phyloP scores from a whole-genome alignment of 2,329 filamentous ascomycete genomes.

The Pseudocercospora cruenta region DNA sequence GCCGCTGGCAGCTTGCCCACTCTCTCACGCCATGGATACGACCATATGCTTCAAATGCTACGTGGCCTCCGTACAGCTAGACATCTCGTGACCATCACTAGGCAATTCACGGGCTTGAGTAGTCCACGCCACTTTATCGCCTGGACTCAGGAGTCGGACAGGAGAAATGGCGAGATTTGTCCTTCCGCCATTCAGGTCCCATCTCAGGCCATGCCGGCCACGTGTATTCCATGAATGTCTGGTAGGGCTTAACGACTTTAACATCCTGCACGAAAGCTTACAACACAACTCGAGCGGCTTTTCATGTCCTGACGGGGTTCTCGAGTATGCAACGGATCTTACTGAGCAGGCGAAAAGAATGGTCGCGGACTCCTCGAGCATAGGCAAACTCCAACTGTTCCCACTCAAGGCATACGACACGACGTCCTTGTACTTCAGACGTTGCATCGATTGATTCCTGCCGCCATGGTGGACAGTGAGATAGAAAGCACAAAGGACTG shows the following conservation, averaged over 20 bases:
- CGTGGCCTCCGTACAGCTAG: not conserved
- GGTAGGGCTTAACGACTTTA: not conserved
- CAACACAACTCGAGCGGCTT: not conserved
- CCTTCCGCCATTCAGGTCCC: not conserved
- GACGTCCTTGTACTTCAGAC: not conserved
- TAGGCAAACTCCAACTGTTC: too few species aligned
- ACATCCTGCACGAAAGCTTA: not conserved
- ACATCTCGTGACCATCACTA: not conserved
- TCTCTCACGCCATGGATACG: not conserved
- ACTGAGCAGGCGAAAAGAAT: not conserved
- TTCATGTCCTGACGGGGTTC: not conserved
- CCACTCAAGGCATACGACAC: not conserved
- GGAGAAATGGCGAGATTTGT: slow-evolving; percentile 2
- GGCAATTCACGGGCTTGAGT: not conserved
- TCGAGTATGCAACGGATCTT: not conserved
- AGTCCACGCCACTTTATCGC: not conserved
- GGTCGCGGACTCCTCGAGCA: not conserved
- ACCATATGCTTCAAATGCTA: not conserved
- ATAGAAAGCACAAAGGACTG: not conserved
- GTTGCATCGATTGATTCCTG: not conserved
- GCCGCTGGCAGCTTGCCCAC: not conserved
- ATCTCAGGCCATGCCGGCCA: not conserved
- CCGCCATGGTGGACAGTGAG: not conserved
- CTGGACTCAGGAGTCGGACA: not conserved
- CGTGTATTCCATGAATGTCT: not conserved